phyloP scores from a whole-genome alignment of 78 protist species.

The Dictyostelium intermedium region DNA sequence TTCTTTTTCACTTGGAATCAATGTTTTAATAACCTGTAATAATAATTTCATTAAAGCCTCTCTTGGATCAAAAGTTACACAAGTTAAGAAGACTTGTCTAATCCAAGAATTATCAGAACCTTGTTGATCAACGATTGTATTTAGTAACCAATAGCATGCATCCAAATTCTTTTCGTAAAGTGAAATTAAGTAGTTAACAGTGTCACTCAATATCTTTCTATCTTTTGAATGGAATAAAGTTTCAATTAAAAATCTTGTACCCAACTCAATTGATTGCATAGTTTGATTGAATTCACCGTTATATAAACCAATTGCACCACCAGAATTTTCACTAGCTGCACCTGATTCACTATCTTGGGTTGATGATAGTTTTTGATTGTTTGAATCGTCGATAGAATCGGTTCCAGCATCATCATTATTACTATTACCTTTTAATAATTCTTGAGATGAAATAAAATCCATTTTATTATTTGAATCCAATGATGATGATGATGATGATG shows the following conservation, averaged over 20 bases:
- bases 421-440: neutral
- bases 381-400: neutral
- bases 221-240: conserved; percentile 64
- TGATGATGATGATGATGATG: neutral
- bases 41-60: conserved; percentile 27
- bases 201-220: neutral
- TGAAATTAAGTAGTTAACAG: neutral
- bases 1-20: conserved; percentile 30
- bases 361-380: neutral
- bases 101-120: conserved; percentile 44
- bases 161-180: neutral
- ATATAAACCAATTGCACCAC: neutral
- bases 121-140: conserved; percentile 4
- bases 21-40: neutral
- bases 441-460: conserved; percentile 1
- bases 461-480: neutral
- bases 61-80: conserved; percentile 51
- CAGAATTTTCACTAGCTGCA: neutral
- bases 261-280: conserved; percentile 55
- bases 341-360: neutral
- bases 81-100: conserved; percentile 27
- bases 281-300: conserved; percentile 15
- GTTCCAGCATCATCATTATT: neutral
- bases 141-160: conserved; percentile 56
- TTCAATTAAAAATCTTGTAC: conserved; percentile 54